Conservation (phyloP, 192 early-diverging fungal genomes). For the Coemansia javaensis region DNA sequence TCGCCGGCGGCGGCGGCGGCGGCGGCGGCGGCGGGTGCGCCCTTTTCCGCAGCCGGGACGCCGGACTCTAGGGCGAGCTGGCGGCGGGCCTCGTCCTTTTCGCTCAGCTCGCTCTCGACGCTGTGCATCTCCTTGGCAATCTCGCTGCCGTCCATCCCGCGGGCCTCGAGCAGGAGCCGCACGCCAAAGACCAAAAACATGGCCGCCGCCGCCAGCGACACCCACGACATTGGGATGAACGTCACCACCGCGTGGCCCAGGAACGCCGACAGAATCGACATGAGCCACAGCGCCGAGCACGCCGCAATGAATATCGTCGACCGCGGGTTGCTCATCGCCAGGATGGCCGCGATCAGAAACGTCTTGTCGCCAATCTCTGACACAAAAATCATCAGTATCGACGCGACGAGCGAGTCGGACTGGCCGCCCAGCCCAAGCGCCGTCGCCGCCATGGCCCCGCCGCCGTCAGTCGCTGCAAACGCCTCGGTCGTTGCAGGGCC, state of each 20-base stretch:
- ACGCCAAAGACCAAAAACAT: conserved; percentile 94
- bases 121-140: conserved; percentile 85
- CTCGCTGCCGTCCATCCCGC: conserved; percentile 82
- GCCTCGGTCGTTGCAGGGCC: too few species aligned
- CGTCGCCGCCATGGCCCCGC: conserved; percentile 1
- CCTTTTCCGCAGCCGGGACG: too few species aligned
- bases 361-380: conserved; percentile 99
- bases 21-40: not conserved
- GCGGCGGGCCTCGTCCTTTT: conserved; percentile 57
- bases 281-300: conserved; percentile 78
- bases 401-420: conserved; percentile 50
- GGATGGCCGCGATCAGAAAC: conserved; percentile 95
- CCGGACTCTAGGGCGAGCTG: conserved; percentile 60
- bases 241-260: conserved; percentile 88
- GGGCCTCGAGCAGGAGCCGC: conserved; percentile 80
- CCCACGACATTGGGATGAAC: conserved; percentile 81
- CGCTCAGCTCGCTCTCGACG: conserved; percentile 83
- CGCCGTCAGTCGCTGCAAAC: conserved; percentile 1
- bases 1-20: conserved; percentile 15
- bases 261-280: conserved; percentile 93
- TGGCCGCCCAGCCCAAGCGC: too few species aligned
- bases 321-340: conserved; percentile 97
- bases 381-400: conserved; percentile 84
- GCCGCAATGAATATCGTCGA: conserved; percentile 86
- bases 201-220: conserved; percentile 72